These are phyloP conservation scores for Solanum bulbocastanum DNA, from an alignment of 257 asterid species.

Conservation along the genomic window DNA sequence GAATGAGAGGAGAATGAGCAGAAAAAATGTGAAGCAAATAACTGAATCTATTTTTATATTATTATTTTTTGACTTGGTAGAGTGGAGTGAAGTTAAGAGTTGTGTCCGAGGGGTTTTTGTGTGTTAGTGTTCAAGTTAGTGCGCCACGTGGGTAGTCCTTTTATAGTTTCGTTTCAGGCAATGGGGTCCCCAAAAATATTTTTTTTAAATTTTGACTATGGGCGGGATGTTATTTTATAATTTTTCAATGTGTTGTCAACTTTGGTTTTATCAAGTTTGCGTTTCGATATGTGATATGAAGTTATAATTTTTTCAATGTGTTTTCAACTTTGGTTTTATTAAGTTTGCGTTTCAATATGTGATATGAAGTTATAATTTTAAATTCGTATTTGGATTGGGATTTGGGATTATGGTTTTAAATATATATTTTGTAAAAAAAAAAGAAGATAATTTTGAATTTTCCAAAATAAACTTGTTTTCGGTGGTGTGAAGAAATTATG, in stretches of 20 bases:
- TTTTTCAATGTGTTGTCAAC: not conserved
- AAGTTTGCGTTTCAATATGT: no score
- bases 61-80: not conserved
- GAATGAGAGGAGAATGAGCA: not conserved
- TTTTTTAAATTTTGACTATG: not conserved
- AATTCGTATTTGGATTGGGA: rapidly evolving
- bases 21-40: not conserved
- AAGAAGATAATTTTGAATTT: no score
- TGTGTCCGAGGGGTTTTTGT: not conserved
- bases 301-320: no score
- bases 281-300: no score
- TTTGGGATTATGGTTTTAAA: not conserved
- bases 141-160: conserved; percentile 15
- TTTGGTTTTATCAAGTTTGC: no score
- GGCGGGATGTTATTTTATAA: conserved; percentile 12
- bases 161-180: not conserved
- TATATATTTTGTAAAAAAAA: no score
- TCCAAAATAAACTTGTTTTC: no score
- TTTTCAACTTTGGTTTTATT: no score
- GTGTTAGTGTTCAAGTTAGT: not conserved
- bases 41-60: conserved; percentile 13
- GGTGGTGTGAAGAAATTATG: no score
- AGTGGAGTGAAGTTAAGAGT: not conserved
- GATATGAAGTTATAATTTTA: not conserved
- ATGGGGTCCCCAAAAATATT: not conserved